Evolutionary conservation across 306 rosid genomes (phyloP), one percentile per base, ranked within the genome.

Genomic region (Cercis canadensis): DNA sequence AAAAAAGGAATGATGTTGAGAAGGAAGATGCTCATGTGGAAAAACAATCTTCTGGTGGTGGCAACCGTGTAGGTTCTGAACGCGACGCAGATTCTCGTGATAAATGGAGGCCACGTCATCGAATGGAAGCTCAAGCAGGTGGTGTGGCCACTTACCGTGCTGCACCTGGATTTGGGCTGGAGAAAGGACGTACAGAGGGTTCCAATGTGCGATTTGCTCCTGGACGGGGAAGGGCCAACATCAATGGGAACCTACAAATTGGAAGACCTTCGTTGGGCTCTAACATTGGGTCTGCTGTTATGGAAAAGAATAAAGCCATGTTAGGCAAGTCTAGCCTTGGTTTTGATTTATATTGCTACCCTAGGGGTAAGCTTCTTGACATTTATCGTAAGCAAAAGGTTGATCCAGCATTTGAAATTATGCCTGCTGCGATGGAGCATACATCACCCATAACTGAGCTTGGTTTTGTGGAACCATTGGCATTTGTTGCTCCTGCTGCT

Each of bases 101-200:
- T 75, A 88, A 88, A 60, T 88, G 94, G 94, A 88, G 94, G 85
- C 94, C 94, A 16, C 87, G 94, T 0, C 94, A 88, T 81, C 82
- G 94, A 19, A 56, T 83, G 83, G 94, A 88, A 64, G 75, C 78
- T 68, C 90, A 88, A 54, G 51, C 89, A 31, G 87, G 75, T 69
- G 89, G 87, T 32, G 75, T 79, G 63, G 81, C 87, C 6, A 75
- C 89, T 65, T 81, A 86, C 73, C 90, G 89, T 72, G 88, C 94
- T 36, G 94, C 94, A 55, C 94, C 94, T 21, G 94, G 94, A 60
- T 88, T 88, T 66, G 94, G 94, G 65, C 58, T 81, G 79, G 90
- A 87, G 49, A 86, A 86, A 65, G 88, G 90, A 40, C 94, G 84
- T 61, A 68, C 57, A 19, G 94, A 85, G 73, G 74, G 85, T 17